These are phyloP conservation scores for Colletotrichum phormii DNA, from an alignment of 2,329 filamentous ascomycete genomes.

Conservation along the genomic window DNA sequence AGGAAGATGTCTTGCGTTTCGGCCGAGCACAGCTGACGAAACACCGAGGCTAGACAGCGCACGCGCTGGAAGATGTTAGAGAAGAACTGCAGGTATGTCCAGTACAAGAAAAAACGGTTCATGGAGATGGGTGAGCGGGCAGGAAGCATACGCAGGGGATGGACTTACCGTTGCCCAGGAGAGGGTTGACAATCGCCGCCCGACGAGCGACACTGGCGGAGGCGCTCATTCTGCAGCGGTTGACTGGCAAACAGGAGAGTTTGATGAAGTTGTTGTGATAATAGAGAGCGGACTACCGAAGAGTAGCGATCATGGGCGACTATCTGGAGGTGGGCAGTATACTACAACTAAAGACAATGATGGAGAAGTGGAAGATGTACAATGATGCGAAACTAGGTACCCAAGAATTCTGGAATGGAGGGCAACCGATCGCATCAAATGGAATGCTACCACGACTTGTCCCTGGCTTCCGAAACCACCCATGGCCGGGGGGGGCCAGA, in stretches of 20 bases:
- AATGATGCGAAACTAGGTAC: constrained; percentile 33
- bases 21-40: constrained; percentile 58
- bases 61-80: constrained; percentile 54
- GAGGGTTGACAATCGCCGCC: constrained; percentile 64
- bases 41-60: constrained; percentile 59
- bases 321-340: constrained; percentile 8
- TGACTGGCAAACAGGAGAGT: constrained; percentile 4
- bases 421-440: constrained; percentile 37
- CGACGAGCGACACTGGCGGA: constrained; percentile 66
- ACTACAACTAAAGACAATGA: constrained; percentile 27
- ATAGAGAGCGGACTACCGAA: constrained; percentile 6
- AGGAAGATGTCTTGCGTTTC: constrained; percentile 58
- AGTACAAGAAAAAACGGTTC: constrained; percentile 7
- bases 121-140: constrained; percentile 12
- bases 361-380: constrained; percentile 31
- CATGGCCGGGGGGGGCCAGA: constrained; percentile 22
- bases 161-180: constrained; percentile 60
- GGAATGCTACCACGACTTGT: constrained; percentile 34
- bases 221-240: constrained; percentile 60
- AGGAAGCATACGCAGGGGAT: constrained; percentile 23
- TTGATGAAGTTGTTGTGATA: not conserved
- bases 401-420: constrained; percentile 33
- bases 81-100: constrained; percentile 11
- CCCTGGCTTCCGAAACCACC: constrained; percentile 37
- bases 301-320: constrained; percentile 20